Evolutionary conservation across 2,329 filamentous ascomycete genomes (phyloP).

Genomic region (Pseudogymnoascus sp.): DNA sequence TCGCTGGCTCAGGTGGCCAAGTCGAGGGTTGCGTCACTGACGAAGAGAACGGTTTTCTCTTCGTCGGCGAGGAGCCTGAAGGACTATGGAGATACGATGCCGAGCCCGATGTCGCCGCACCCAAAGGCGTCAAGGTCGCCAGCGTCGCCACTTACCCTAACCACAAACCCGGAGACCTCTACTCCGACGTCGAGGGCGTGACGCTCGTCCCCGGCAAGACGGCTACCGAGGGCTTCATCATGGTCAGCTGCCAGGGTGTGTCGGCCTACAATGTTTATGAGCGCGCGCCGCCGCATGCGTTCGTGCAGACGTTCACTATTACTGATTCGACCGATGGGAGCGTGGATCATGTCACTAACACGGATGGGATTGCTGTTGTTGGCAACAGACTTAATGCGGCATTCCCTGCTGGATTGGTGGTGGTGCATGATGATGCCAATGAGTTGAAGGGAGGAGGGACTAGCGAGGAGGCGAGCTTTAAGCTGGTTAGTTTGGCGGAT

Average conservation of each 20-base stretch:
- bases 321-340: slow-evolving; percentile 36
- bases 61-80: slow-evolving; percentile 47
- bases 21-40: slow-evolving; percentile 50
- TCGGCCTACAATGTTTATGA: slow-evolving; percentile 48
- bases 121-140: slow-evolving; percentile 33
- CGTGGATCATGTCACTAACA: slow-evolving; percentile 48
- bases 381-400: slow-evolving; percentile 28
- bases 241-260: slow-evolving; percentile 48
- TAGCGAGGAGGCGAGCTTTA: slow-evolving; percentile 44
- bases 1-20: slow-evolving; percentile 45
- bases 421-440: slow-evolving; percentile 50
- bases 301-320: slow-evolving; percentile 45
- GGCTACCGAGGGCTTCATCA: slow-evolving; percentile 41
- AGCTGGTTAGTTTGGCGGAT: slow-evolving; percentile 39
- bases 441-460: slow-evolving; percentile 42
- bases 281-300: slow-evolving; percentile 43
- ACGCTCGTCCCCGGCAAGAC: slow-evolving; percentile 43
- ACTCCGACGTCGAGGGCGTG: slow-evolving; percentile 49
- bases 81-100: slow-evolving; percentile 48
- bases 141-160: slow-evolving; percentile 32
- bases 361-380: slow-evolving; percentile 42
- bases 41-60: slow-evolving; percentile 44
- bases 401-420: slow-evolving; percentile 41
- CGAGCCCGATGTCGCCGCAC: slow-evolving; percentile 39
- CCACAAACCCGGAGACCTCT: slow-evolving; percentile 37